Conservation (phyloP, 23 red algal genomes). For the Gracilariopsis chorda region DNA sequence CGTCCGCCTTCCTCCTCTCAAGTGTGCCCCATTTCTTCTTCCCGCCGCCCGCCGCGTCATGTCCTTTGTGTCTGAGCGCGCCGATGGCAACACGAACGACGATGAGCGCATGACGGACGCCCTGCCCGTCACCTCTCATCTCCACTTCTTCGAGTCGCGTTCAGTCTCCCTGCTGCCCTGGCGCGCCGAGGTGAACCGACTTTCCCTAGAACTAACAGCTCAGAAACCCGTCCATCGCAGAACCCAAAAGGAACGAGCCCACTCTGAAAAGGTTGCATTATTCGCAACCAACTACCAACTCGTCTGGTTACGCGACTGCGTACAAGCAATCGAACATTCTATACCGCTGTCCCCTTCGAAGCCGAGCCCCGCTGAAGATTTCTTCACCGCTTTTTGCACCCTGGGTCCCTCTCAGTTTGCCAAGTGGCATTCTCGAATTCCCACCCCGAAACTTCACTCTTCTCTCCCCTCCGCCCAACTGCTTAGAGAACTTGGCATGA, state of each 20-base stretch:
- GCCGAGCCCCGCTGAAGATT: neutral
- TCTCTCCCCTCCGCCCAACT: neutral
- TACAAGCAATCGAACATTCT: neutral
- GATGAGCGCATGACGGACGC: constrained; percentile 9
- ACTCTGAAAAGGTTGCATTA: neutral
- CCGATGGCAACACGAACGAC: no score
- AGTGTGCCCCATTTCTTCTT: no score
- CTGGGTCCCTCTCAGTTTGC: neutral
- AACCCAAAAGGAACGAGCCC: neutral
- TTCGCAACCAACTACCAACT: constrained; percentile 4
- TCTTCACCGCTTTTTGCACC: neutral
- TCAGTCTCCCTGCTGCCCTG: neutral
- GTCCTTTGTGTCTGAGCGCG: no score
- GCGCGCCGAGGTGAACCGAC: constrained; percentile 10
- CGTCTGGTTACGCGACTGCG: neutral
- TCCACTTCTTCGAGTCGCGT: no score
- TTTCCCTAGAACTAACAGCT: neutral
- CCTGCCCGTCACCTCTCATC: no score
- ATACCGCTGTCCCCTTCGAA: neutral
- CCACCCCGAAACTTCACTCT: neutral
- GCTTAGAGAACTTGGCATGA: neutral
- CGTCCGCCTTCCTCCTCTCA: no score
- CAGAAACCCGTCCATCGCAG: neutral
- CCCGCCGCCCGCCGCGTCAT: no score
- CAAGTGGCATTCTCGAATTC: neutral